Base-by-base conservation (phyloP, 1,284 basidiomycete species). In the Microbotryum lychnidis-dioicae region DNA sequence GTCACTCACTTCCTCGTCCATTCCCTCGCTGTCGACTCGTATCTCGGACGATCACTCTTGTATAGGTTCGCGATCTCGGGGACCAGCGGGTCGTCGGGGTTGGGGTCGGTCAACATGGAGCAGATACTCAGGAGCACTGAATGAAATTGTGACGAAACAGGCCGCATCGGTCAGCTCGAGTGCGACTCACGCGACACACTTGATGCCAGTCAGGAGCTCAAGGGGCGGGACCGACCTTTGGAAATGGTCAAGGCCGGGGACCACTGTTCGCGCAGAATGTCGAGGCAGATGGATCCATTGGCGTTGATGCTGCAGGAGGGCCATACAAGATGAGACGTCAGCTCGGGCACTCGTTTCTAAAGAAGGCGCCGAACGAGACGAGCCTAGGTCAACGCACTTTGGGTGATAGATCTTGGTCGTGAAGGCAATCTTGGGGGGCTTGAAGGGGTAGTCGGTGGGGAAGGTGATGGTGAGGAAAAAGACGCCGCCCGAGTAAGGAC, bases 391-490 rank as follows among this genome's bases (percentile, higher is more conserved):
- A 42, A 59, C 69, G 42, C n/a, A 70, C 69, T 81, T 81, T 47
- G 80, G 80, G 75, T 81, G 80, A 73, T 79, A 79, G 75, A 81
- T 81, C 75, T 83, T 97, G 75, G 94, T 98, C 72, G 90, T 92
- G 80, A 99, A 98, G 79, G 87, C 89, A 77, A 98, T 91, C 84
- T 97, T 97, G 77, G 96, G 96, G 48, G 96, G 94, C 81, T 94
- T 94, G 86, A 97, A 96, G 49, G 92, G 92, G 81, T 97, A 97
- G 78, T 97, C 92, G 78, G 86, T 86, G 54, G 88, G 89, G 84
- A 94, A 93, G 54, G 83, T 85, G 76, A 94, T 94, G 62, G 84
- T 69, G 48, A 73, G 66, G 66, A 75, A 73, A 69, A 73, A 72
- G 49, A 71, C 69, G 49, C 72, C 72, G 52, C 72, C 72, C 20